Conservation (phyloP, 163 green algal genomes). For the Prototheca wickerhamii region DNA sequence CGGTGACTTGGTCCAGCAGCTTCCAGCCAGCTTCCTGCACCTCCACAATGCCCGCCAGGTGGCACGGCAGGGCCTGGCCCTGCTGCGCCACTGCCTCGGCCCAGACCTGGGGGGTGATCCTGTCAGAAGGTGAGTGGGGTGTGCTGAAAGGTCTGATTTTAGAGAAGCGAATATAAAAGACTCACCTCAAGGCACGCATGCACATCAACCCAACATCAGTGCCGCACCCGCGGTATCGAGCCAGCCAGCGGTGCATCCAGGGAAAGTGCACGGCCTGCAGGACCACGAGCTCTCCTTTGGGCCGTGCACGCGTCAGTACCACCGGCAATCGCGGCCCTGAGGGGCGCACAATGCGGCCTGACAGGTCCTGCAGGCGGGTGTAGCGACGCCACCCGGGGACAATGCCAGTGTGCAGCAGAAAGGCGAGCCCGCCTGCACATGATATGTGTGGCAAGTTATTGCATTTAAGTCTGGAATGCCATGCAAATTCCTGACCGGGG, state of each 20-base stretch:
- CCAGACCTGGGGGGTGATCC: background rate
- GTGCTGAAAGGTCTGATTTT: background rate
- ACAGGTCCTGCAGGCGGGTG: background rate
- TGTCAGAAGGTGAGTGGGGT: background rate
- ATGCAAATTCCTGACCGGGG: background rate
- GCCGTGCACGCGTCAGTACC: background rate
- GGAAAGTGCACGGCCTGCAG: constrained; percentile 1
- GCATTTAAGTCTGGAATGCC: background rate
- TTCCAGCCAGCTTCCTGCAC: background rate
- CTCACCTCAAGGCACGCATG: background rate
- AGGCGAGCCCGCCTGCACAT: background rate
- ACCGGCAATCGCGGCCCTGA: background rate
- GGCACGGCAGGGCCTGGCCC: background rate
- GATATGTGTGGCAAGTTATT: background rate
- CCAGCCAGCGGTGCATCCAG: background rate
- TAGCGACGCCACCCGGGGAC: background rate
- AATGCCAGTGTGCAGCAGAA: background rate
- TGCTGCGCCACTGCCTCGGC: background rate
- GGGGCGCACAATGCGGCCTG: background rate
- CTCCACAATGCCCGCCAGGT: background rate
- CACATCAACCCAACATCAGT: background rate
- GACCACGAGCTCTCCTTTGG: background rate
- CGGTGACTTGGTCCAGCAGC: background rate
- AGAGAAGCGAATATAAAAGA: background rate
- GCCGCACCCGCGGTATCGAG: background rate